Evolutionary conservation across 1,284 basidiomycete genomes (phyloP).

Genomic region (Lentinus polychrous): DNA sequence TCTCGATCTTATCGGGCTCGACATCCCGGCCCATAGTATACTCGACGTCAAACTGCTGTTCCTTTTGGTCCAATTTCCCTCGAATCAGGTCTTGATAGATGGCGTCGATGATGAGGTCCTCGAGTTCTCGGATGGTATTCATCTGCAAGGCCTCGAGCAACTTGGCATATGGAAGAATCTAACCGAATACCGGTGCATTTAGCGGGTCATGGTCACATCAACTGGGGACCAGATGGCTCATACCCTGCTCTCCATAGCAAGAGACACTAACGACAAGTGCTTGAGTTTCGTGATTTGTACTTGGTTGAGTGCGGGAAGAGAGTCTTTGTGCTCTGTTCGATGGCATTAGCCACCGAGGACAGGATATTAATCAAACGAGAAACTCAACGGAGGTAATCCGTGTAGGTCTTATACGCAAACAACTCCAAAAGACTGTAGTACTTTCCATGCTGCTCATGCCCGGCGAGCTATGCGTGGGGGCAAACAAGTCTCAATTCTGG

Average conservation of each 20-base stretch:
- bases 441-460: conserved; percentile 53
- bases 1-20: conserved; percentile 56
- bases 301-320: conserved; percentile 60
- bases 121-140: conserved; percentile 75
- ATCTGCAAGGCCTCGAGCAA: conserved; percentile 66
- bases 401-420: conserved; percentile 85
- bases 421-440: conserved; percentile 67
- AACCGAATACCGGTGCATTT: background rate
- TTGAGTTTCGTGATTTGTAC: conserved; percentile 83
- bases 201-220: background rate
- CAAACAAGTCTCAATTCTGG: no score
- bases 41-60: conserved; percentile 82
- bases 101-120: conserved; percentile 93
- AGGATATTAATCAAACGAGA: conserved; percentile 17
- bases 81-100: conserved; percentile 87
- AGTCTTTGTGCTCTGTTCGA: conserved; percentile 52
- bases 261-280: conserved; percentile 84
- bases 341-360: background rate
- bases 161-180: conserved; percentile 72
- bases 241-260: conserved; percentile 70
- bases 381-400: conserved; percentile 57
- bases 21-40: conserved; percentile 89
- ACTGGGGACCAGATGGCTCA: conserved; percentile 20
- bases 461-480: conserved; percentile 50
- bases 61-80: conserved; percentile 89